These are phyloP conservation scores for Erucastrum elatum DNA, from an alignment of 345 rosid genomes.

Conservation along the genomic window DNA sequence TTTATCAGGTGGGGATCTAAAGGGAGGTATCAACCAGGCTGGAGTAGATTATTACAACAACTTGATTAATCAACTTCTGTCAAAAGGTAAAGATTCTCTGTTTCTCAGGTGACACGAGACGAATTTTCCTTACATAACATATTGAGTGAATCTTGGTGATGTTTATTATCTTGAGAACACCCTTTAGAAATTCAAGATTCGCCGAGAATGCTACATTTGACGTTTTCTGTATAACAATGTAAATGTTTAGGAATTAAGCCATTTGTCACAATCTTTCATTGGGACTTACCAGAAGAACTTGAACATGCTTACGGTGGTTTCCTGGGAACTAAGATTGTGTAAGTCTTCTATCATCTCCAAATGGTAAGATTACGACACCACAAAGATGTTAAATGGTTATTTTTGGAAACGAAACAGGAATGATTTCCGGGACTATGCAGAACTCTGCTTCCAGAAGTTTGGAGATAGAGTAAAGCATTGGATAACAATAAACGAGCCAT, in stretches of 20 bases:
- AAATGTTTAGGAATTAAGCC: slow-evolving; percentile 46
- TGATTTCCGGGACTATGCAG: slow-evolving; percentile 47
- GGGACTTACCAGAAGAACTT: slow-evolving; percentile 51
- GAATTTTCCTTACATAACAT: not conserved
- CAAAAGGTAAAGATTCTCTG: slow-evolving; percentile 31
- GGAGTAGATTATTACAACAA: slow-evolving; percentile 55
- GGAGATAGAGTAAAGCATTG: slow-evolving; percentile 55
- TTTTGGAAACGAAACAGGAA: slow-evolving; percentile 23
- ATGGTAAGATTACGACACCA: not conserved
- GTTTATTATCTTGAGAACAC: not conserved
- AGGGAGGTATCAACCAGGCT: slow-evolving; percentile 51
- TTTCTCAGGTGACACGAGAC: not conserved
- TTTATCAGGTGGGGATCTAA: slow-evolving; percentile 44
- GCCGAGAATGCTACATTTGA: not conserved
- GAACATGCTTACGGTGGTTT: slow-evolving; percentile 31
- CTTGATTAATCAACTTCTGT: slow-evolving; percentile 46
- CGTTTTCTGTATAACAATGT: not conserved
- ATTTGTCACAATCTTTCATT: slow-evolving; percentile 46
- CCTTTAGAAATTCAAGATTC: not conserved
- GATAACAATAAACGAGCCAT: slow-evolving; percentile 48
- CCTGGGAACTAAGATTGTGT: not conserved
- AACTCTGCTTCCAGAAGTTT: slow-evolving; percentile 45
- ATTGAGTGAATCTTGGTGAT: not conserved
- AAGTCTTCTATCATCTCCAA: not conserved
- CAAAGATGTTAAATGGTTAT: not conserved